A percentile compares a stretch with the other conserved stretches of the same genome.
Conservation (phyloP, 352 stramenopile species). For the Phytophthora europaea region DNA sequence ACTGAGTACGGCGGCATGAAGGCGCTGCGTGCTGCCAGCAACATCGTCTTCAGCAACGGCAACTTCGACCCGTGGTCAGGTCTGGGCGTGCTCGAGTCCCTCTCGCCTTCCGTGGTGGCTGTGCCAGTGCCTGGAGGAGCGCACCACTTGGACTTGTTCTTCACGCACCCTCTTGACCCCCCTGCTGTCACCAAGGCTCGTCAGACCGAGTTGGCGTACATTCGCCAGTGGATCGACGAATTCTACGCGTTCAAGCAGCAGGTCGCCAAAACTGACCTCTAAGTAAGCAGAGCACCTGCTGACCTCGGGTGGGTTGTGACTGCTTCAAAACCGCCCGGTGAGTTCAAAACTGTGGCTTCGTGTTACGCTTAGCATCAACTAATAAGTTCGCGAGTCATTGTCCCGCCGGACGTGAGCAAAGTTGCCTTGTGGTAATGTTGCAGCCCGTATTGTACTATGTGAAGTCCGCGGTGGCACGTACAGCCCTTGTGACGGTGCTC, state of each 20-base stretch:
- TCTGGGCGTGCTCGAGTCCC: conserved; percentile 50
- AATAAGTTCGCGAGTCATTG: conserved; percentile 34
- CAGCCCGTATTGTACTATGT: conserved; percentile 46
- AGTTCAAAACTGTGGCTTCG: conserved; percentile 39
- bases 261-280: conserved; percentile 11
- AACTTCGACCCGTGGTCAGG: conserved; percentile 72
- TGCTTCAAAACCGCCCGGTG: background rate
- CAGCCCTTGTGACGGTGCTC: conserved; percentile 32
- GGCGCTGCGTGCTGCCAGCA: conserved; percentile 49
- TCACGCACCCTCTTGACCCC: conserved; percentile 60
- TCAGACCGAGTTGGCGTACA: conserved; percentile 48
- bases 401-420: conserved; percentile 35
- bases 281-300: background rate
- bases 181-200: conserved; percentile 45
- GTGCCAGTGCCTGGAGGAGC: conserved; percentile 52
- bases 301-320: too few relatives aligned
- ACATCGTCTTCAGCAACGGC: conserved; percentile 81
- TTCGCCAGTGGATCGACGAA: conserved; percentile 63
- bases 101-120: conserved; percentile 52
- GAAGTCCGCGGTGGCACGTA: conserved; percentile 56
- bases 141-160: conserved; percentile 72
- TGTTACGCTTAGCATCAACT: conserved; percentile 35
- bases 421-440: conserved; percentile 29
- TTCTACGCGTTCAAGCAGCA: conserved; percentile 52
- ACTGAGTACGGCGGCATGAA: conserved; percentile 66